A percentile compares a stretch with the other conserved stretches of the same genome.
Evolutionary conservation across 2,329 filamentous ascomycete species (phyloP).

Genomic region (Pseudogymnoascus sp.): DNA sequence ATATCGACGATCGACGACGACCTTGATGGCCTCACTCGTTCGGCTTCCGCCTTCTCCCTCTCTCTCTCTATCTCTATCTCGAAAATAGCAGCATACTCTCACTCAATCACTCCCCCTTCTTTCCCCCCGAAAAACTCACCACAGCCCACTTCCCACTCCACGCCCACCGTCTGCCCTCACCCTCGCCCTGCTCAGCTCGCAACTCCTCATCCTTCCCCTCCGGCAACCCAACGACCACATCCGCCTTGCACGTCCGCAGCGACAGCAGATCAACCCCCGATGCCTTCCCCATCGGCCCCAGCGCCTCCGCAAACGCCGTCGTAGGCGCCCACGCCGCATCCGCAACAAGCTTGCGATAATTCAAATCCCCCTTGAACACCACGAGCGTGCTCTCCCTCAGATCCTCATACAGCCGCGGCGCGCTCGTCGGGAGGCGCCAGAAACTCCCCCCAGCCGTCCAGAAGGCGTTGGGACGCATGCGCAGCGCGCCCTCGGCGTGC

Average conservation of each 20-base stretch:
- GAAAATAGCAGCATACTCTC: background rate
- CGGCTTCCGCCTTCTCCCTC: background rate
- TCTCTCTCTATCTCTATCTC: background rate
- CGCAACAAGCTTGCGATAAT: slow-evolving; percentile 86
- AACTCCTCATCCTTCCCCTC: slow-evolving; percentile 78
- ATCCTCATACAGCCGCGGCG: slow-evolving; percentile 64
- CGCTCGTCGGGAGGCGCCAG: slow-evolving; percentile 72
- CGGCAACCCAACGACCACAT: slow-evolving; percentile 85
- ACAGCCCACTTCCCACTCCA: slow-evolving; percentile 97
- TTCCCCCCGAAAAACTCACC: slow-evolving; percentile 73
- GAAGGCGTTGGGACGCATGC: slow-evolving; percentile 77
- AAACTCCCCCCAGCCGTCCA: slow-evolving; percentile 86
- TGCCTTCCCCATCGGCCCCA: slow-evolving; percentile 74
- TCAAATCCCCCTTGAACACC: slow-evolving; percentile 95
- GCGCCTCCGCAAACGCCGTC: slow-evolving; percentile 75
- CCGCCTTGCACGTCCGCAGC: slow-evolving; percentile 90
- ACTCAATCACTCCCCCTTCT: slow-evolving; percentile 28
- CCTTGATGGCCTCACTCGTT: background rate
- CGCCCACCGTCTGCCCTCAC: slow-evolving; percentile 69
- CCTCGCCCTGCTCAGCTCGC: slow-evolving; percentile 57
- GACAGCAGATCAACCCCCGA: slow-evolving; percentile 82
- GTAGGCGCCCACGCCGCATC: slow-evolving; percentile 84
- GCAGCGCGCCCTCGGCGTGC: slow-evolving; percentile 76
- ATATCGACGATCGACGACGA: background rate
- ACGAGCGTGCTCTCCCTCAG: slow-evolving; percentile 78